Base-by-base conservation (phyloP, 148 eudicot genomes). In the Dysphania ambrosioides region DNA sequence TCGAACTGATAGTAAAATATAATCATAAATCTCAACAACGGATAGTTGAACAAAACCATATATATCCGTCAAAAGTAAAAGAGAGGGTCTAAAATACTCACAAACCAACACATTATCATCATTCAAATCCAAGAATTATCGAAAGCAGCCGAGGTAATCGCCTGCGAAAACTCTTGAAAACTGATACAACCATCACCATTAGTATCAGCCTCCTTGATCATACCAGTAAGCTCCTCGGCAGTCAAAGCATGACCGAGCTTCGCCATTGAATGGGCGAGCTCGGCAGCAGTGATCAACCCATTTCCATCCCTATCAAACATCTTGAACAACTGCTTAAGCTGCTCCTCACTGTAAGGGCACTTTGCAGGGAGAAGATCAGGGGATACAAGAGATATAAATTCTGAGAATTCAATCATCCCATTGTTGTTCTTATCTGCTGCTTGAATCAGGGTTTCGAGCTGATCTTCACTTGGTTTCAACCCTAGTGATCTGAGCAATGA, bases 301-400 rank as follows among this genome's bases (percentile, higher is more conserved):
- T 85, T 82, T 0, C 80, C 85, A 30, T 85, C 87, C 29, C 81
- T 66, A 34, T 85, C 87, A 31, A 85, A 85, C 85, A 85, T 82
- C 27, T 79, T 75, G 41, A 85, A 85, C 0, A 85, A 62, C 56
- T 67, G 81, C 27, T 65, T 74, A 3, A 85, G 85, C 29, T 85
- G 87, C 2, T 82, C 81, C 34, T 85, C 85, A 2, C 73, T 70
- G 85, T 85, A 85, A 5, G 87, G 87, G 62, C 79, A 82, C 69
- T 85, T 85, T 36, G 87, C 70, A n/a, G 85, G 87, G 66, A 85
- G 77, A 30, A 85, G 78, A 69, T 85, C 87, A 8, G 87, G 87
- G 4, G 87, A 73, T 1, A 85, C 85, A 0, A 85, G 44, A 1
- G 87, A 78, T n/a, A 85, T 79, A 72, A 85, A 85, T 68, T 85